Percentiles rank a stretch among this genome's conserved stretches.
Evolutionary conservation across 1,284 basidiomycete species (phyloP).

Genomic region (Cutaneotrichosporon daszewskae): DNA sequence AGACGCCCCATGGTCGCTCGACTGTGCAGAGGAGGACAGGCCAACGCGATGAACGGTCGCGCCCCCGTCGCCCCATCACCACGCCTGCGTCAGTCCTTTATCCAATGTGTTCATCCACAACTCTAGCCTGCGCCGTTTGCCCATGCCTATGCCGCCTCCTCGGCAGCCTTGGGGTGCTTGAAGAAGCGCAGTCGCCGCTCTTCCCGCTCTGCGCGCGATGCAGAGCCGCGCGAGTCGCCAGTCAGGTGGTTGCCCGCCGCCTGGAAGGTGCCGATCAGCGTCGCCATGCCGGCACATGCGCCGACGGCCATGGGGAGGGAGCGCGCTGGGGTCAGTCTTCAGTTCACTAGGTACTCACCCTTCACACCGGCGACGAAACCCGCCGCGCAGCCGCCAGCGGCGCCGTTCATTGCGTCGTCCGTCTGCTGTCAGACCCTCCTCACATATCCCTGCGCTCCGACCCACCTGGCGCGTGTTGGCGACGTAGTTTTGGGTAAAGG

Average conservation of each 20-base stretch:
- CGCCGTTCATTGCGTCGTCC: slow-evolving; percentile 77
- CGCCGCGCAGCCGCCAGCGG: slow-evolving; percentile 84
- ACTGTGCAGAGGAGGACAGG: too few relatives aligned
- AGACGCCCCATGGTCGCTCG: too few relatives aligned
- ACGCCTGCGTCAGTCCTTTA: too few relatives aligned
- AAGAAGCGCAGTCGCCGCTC: slow-evolving; percentile 49
- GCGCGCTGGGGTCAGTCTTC: slow-evolving; percentile 54
- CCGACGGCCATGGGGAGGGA: slow-evolving; percentile 79
- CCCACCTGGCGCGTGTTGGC: slow-evolving; percentile 67
- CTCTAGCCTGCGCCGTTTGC: slow-evolving; percentile 9
- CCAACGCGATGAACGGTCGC: too few relatives aligned
- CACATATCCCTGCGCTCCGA: neutral
- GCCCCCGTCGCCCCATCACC: too few relatives aligned
- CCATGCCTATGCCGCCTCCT: slow-evolving; percentile 20
- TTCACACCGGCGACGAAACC: slow-evolving; percentile 83
- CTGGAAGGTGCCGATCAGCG: slow-evolving; percentile 75
- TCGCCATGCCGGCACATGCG: slow-evolving; percentile 72
- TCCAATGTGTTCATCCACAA: slow-evolving; percentile 15
- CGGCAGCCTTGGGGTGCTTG: slow-evolving; percentile 45
- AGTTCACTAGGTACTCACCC: slow-evolving; percentile 53
- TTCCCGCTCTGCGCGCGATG: slow-evolving; percentile 49
- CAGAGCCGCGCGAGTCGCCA: slow-evolving; percentile 35
- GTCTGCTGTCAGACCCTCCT: slow-evolving; percentile 46
- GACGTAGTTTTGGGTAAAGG: slow-evolving; percentile 70
- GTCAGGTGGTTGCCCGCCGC: slow-evolving; percentile 59